Base-by-base conservation (phyloP, 768 basidiomycete genomes). In the Boletus coccyginus region DNA sequence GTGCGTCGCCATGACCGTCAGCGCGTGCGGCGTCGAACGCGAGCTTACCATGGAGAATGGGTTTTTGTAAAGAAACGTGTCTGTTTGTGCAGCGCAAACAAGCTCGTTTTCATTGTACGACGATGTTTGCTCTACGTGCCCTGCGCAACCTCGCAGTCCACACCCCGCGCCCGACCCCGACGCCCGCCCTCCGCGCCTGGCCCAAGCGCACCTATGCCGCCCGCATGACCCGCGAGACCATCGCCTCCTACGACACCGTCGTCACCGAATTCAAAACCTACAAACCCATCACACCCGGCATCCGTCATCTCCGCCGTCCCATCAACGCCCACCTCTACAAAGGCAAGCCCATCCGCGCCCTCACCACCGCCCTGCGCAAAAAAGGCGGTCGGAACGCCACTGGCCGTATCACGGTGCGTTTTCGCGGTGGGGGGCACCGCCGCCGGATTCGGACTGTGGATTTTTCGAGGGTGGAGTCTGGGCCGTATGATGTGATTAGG, bases 351-450 rank as follows among this genome's bases (percentile, higher is more conserved):
- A 71, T 96, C 17, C 85, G 92, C 24, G 74, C 80, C 14, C 84
- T 99, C 52, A 99, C 96, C 8, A 72, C 87, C 42, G 81, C 95
- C 8, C 80, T 87, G 59, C 84, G 96, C 52, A 87, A 84, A 72
- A 87, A 83, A 16, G 97, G 97, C 33, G 97, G 97, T 0, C 79
- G 97, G 27, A 95, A 95, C 69, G 64, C 79, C 32, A 80, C 84
- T 16, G 97, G 97, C 2, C 81, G 81, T 39, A 92, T 98, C 60
- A 95, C 93, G 21, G 89, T 93, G 11, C 86, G 96, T 21, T 87
- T 84, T 55, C 84, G 89, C 17, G 97, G 97, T 13, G 97, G 97
- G 7, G 97, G 97, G 0, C 94, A 96, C 75, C 84, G 82, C 57
- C 85, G 87, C 56, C 85, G 97, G 35, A 85, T 96, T 57, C 86